Evolutionary conservation across 2,329 filamentous ascomycete genomes (phyloP), one percentile per base, ranked within the genome.

Genomic region (Cladorrhinum sp.): DNA sequence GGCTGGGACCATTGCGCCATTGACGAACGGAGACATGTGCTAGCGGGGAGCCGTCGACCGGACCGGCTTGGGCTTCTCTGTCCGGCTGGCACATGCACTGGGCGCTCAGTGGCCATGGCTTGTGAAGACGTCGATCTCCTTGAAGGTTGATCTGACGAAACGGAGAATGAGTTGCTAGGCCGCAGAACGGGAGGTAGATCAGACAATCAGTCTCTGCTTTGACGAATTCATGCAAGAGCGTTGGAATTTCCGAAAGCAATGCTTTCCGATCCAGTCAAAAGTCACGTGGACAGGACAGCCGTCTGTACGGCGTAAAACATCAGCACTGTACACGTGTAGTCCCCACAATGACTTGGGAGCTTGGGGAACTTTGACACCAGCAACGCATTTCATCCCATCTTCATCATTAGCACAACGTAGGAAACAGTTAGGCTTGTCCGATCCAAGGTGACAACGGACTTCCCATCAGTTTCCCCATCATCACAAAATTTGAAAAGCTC

Each of bases 171-270:
- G 49, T 20, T 52, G 62, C 59, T 53, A 60, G 61, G 45, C 41
- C 59, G 60, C 62, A 61, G 62, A 59, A 63, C 60, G 65, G 60
- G 65, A 53, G 50, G 59, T 55, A 62, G 62, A 65, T 65, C 63
- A 66, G 59, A 65, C 65, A 62, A 51, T 52, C 38, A 41, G 36
- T 3, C 12, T 13, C 36, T 41, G 51, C 27, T 53, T 24, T 22
- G 55, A 54, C 29, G 52, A 62, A 25, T 50, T 16, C 16, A 41
- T 16, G 36, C 41, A 4, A 45, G 16, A n/a, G n/a, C 18, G 8
- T 22, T 45, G 7, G 41, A 5, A 45, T 20, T 45, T 22, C 16
- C 7, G n/a, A 45, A 18, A n/a, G n/a, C 16, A 45, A 45, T 36
- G 32, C 32, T 3, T 13, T 16, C 32, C 32, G 16, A 45, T 45